Evolutionary conservation across 805 yeast genomes (phyloP).

Genomic region (Metschnikowia hibisci): DNA sequence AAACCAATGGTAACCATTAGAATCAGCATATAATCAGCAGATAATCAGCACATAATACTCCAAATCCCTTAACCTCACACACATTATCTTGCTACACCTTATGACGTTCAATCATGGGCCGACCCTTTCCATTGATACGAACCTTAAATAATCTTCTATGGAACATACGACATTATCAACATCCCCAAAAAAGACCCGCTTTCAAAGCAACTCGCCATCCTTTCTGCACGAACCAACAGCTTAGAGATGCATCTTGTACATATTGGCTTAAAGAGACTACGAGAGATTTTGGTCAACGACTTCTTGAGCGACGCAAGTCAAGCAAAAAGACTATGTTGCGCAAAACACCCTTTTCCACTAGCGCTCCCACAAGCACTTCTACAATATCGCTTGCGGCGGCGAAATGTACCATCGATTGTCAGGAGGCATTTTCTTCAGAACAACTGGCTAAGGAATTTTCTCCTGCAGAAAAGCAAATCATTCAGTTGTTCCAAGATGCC

Average conservation of each 20-base stretch:
- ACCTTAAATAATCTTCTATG: slow-evolving; percentile 11
- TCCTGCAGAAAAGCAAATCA: slow-evolving; percentile 15
- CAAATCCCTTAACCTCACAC: not conserved
- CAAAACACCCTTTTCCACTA: not conserved
- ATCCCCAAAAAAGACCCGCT: slow-evolving; percentile 10
- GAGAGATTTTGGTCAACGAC: slow-evolving; percentile 10
- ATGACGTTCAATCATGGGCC: slow-evolving; percentile 11
- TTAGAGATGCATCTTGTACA: slow-evolving; percentile 16
- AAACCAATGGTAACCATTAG: not conserved
- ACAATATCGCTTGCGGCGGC: too few relatives aligned
- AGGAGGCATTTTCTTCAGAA: not conserved
- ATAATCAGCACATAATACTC: not conserved
- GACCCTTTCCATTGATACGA: slow-evolving; percentile 15
- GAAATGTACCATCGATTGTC: not conserved
- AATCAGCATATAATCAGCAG: not conserved
- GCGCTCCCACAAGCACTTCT: too few relatives aligned
- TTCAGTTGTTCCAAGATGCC: slow-evolving; percentile 11
- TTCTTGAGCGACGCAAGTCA: slow-evolving; percentile 1
- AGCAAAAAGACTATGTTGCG: not conserved
- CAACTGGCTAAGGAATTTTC: not conserved
- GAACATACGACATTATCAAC: slow-evolving; percentile 16
- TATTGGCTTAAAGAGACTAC: slow-evolving; percentile 17
- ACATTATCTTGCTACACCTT: not conserved
- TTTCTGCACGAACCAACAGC: slow-evolving; percentile 16
- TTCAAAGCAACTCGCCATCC: slow-evolving; percentile 16